A percentile compares a stretch with the other conserved stretches of the same genome.
These are phyloP conservation scores for Monosporascus sp. DNA, from an alignment of 2,329 filamentous ascomycete species.

Conservation along the genomic window DNA sequence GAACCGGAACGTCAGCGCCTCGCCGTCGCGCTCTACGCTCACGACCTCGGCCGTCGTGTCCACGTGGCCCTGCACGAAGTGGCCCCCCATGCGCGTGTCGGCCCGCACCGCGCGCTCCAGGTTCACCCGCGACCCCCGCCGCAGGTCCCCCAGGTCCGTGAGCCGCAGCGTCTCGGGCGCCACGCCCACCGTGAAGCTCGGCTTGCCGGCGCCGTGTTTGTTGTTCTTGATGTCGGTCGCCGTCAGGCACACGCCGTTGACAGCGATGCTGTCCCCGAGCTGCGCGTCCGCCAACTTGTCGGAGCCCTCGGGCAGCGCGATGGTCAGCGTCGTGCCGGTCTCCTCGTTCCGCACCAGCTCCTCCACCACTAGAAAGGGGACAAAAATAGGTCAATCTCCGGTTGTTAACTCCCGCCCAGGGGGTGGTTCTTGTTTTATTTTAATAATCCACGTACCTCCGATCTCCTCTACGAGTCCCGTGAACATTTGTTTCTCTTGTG, in stretches of 20 bases:
- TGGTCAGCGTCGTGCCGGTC: slow-evolving; percentile 85
- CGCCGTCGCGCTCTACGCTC: slow-evolving; percentile 73
- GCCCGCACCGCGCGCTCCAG: slow-evolving; percentile 90
- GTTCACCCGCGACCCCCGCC: slow-evolving; percentile 67
- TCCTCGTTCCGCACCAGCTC: slow-evolving; percentile 74
- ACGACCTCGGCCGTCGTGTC: slow-evolving; percentile 79
- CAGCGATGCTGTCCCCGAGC: slow-evolving; percentile 86
- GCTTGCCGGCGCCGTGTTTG: slow-evolving; percentile 15
- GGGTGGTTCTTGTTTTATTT: neutral
- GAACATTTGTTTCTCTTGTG: slow-evolving; percentile 63
- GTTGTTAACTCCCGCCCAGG: neutral
- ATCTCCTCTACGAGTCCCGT: slow-evolving; percentile 91
- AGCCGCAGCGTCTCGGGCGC: slow-evolving; percentile 93
- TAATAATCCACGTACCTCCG: slow-evolving; percentile 64
- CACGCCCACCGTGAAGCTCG: slow-evolving; percentile 82
- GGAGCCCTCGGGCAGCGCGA: slow-evolving; percentile 61
- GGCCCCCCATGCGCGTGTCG: slow-evolving; percentile 91
- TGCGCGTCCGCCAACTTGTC: slow-evolving; percentile 78
- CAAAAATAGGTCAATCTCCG: slow-evolving; percentile 1
- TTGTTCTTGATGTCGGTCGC: slow-evolving; percentile 64
- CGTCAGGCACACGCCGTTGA: slow-evolving; percentile 95
- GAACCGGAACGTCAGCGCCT: slow-evolving; percentile 83
- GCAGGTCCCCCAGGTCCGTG: slow-evolving; percentile 82
- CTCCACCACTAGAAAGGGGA: slow-evolving; percentile 63
- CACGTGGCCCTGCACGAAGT: slow-evolving; percentile 97